Evolutionary conservation across 768 basidiomycete genomes (phyloP).

Genomic region (Pulveroboletus sp.): DNA sequence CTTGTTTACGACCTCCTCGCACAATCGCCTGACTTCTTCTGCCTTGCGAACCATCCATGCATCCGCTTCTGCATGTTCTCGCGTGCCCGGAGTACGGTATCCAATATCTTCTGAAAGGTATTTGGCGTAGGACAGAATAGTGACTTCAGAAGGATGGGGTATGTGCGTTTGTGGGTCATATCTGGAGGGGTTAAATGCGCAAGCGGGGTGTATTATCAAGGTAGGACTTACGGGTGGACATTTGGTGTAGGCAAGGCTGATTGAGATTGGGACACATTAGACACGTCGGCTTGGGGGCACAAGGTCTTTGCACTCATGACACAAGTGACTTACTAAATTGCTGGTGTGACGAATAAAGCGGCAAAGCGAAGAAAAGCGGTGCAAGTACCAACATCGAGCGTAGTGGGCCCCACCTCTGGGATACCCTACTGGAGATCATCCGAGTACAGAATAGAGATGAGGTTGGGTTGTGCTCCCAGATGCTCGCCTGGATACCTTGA

Average conservation of each 20-base stretch:
- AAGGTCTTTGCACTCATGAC: neutral
- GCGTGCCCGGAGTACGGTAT: conserved; percentile 86
- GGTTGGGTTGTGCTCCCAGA: neutral
- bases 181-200: conserved; percentile 9
- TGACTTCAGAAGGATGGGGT: conserved; percentile 68
- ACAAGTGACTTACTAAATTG: conserved; percentile 38
- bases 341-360: conserved; percentile 43
- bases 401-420: conserved; percentile 49
- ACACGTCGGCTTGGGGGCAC: neutral
- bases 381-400: conserved; percentile 51
- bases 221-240: conserved; percentile 42
- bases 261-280: conserved; percentile 4
- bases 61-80: conserved; percentile 82
- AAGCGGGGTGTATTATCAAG: neutral
- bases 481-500: neutral
- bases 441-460: neutral
- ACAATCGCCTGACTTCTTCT: conserved; percentile 53
- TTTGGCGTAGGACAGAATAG: conserved; percentile 58
- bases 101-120: conserved; percentile 83
- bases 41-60: conserved; percentile 74
- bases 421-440: conserved; percentile 4
- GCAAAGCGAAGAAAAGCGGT: conserved; percentile 50
- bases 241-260: conserved; percentile 57
- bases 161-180: conserved; percentile 50
- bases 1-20: conserved; percentile 48